Conservation (phyloP, 108 stramenopile species). For the Hondaea fermentalgiana region DNA sequence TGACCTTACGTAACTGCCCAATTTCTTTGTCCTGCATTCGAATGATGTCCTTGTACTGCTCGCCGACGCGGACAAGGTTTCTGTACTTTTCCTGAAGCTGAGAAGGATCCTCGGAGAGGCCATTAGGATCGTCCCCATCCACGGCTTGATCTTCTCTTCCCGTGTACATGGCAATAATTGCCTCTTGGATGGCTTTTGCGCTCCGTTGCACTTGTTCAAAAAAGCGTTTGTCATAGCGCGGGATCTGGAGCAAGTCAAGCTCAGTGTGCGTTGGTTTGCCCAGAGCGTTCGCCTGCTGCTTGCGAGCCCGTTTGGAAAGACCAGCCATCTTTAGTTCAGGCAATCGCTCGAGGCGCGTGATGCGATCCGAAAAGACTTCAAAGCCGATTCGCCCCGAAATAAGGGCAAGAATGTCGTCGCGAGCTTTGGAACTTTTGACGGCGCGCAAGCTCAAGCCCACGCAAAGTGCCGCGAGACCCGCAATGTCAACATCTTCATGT, state of each 20-base stretch:
- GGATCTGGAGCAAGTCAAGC: background rate
- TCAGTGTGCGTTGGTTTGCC: background rate
- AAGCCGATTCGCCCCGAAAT: background rate
- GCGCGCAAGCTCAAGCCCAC: background rate
- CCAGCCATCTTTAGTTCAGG: background rate
- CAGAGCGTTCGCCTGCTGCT: background rate
- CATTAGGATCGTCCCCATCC: background rate
- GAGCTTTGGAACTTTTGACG: background rate
- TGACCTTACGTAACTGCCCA: background rate
- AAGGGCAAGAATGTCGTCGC: background rate
- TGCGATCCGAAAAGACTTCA: background rate
- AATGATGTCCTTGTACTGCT: slow-evolving; percentile 15
- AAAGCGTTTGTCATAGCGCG: background rate
- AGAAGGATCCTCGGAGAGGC: background rate
- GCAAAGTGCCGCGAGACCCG: background rate
- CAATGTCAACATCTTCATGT: background rate
- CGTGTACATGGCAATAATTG: background rate
- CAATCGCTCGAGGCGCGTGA: background rate
- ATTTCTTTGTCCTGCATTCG: background rate
- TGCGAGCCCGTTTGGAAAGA: background rate
- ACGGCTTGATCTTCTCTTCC: no score
- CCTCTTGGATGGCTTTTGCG: background rate
- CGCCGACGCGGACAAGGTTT: background rate
- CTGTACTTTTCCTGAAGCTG: background rate
- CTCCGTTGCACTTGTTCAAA: background rate